A percentile compares a stretch with the other conserved stretches of the same genome.
phyloP scores from a whole-genome alignment of 225 moss, liverwort and hornwort species.

The Pleurozium schreberi region DNA sequence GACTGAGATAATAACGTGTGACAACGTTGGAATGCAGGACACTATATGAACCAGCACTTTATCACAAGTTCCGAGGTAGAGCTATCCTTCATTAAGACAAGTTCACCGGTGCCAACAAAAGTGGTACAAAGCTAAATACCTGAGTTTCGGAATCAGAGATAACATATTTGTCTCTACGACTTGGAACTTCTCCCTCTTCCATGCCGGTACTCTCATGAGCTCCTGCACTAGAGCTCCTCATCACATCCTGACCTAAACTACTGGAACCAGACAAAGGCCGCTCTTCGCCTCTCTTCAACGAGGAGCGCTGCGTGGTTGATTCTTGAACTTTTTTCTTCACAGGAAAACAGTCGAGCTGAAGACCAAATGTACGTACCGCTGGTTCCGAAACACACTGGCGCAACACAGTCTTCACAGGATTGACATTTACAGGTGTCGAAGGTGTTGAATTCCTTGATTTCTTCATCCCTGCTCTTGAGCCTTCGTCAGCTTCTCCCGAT shows the following conservation, averaged over 20 bases:
- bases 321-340: neutral
- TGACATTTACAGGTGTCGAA: neutral
- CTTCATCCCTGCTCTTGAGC: neutral
- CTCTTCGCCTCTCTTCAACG: neutral
- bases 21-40: neutral
- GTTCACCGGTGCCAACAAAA: neutral
- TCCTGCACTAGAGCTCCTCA: neutral
- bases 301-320: neutral
- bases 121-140: neutral
- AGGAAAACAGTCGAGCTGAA: neutral
- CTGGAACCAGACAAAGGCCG: neutral
- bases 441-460: neutral
- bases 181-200: neutral
- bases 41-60: neutral
- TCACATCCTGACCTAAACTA: neutral
- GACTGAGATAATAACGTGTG: neutral
- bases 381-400: neutral
- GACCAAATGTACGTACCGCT: neutral
- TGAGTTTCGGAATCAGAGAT: slow-evolving; percentile 12
- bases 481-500: neutral
- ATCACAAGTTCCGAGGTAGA: neutral
- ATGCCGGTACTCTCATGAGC: neutral
- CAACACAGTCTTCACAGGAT: neutral
- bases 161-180: neutral
- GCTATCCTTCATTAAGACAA: neutral